phyloP scores from a whole-genome alignment of 2,329 filamentous ascomycete genomes.

The Cercospora sp. region DNA sequence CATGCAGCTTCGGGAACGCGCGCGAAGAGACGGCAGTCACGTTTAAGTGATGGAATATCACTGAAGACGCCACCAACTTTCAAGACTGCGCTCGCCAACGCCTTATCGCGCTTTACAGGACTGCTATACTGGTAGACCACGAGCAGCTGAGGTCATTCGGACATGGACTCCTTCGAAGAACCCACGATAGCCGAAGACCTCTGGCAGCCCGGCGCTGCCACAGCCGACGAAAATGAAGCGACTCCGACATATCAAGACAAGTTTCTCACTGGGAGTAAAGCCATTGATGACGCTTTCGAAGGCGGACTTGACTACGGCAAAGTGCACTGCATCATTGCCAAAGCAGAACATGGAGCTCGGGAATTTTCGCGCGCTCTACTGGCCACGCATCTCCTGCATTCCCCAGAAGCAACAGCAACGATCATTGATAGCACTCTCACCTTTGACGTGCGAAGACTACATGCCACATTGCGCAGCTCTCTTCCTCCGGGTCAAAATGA shows the following conservation, averaged over 20 bases:
- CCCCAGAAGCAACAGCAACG: constrained; percentile 38
- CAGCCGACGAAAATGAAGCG: neutral
- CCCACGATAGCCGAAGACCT: constrained; percentile 3
- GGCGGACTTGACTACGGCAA: constrained; percentile 43
- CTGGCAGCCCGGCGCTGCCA: neutral
- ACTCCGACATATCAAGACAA: neutral
- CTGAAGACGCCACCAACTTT: neutral
- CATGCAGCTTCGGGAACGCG: neutral
- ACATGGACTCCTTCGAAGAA: neutral
- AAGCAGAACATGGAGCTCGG: constrained; percentile 28
- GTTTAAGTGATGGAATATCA: neutral
- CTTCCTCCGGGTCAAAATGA: constrained; percentile 1
- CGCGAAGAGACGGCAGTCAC: neutral
- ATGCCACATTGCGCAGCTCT: constrained; percentile 28
- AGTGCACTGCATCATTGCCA: constrained; percentile 42
- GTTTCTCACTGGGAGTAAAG: constrained; percentile 14
- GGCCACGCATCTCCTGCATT: constrained; percentile 42
- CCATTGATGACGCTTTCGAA: constrained; percentile 41
- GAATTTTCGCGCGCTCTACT: constrained; percentile 42
- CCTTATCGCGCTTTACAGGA: neutral
- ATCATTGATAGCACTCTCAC: constrained; percentile 51
- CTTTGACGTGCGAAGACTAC: constrained; percentile 48
- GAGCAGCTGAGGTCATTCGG: neutral
- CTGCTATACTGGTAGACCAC: neutral
- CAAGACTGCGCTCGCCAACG: neutral